A percentile compares a stretch with the other conserved stretches of the same genome.
Conservation (phyloP, 805 yeast genomes). For the Metschnikowia noctiluminum region DNA sequence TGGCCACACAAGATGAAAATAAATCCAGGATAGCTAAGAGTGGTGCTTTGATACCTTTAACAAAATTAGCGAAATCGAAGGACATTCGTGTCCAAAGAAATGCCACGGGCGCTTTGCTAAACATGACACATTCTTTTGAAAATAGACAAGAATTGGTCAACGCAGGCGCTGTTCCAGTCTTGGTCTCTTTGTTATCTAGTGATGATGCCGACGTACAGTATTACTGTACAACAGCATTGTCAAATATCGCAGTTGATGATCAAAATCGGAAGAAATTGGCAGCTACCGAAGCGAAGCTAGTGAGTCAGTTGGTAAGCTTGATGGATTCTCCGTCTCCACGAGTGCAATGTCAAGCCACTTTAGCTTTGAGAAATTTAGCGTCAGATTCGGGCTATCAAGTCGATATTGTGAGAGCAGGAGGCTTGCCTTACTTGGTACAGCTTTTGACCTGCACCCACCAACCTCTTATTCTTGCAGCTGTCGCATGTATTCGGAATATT, state of each 20-base stretch:
- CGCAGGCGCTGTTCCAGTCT: constrained; percentile 97
- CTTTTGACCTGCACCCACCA: constrained; percentile 85
- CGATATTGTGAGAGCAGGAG: constrained; percentile 94
- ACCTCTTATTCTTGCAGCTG: constrained; percentile 92
- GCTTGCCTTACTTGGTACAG: constrained; percentile 88
- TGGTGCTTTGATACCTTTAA: constrained; percentile 92
- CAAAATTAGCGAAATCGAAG: constrained; percentile 89
- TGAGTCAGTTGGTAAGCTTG: constrained; percentile 77
- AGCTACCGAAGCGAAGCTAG: constrained; percentile 89
- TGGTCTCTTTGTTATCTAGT: constrained; percentile 80
- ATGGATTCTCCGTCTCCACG: constrained; percentile 94
- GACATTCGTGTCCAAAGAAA: constrained; percentile 97
- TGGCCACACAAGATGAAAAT: constrained; percentile 97
- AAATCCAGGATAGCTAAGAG: constrained; percentile 93
- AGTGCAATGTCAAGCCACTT: constrained; percentile 97
- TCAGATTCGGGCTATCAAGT: constrained; percentile 94
- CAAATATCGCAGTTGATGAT: constrained; percentile 97
- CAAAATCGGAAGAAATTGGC: constrained; percentile 82
- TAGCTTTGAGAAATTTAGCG: constrained; percentile 93
- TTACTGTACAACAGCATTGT: constrained; percentile 95
- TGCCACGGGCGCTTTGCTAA: constrained; percentile 95
- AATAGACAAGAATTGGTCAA: constrained; percentile 94
- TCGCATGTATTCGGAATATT: constrained; percentile 95
- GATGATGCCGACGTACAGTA: constrained; percentile 96
- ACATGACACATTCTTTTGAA: constrained; percentile 97